Evolutionary conservation across 768 basidiomycete genomes (phyloP), one percentile per base, ranked within the genome.

Genomic region (Ramaria sp.): DNA sequence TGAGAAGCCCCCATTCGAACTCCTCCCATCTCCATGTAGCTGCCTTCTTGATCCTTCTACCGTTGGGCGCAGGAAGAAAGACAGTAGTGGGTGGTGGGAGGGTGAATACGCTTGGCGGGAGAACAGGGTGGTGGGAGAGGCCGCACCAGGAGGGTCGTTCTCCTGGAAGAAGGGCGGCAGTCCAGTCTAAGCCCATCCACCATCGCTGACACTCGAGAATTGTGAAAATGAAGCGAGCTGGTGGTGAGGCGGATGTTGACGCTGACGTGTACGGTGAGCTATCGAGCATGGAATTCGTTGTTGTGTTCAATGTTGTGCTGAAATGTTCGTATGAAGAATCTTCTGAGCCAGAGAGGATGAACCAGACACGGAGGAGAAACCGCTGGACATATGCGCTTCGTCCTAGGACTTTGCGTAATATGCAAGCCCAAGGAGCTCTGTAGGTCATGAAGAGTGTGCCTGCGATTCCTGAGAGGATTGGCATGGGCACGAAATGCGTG

Each of bases 121-220:
- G 74, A 42, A 89, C 72, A 47, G 87, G 77, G 60, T 73, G 71
- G 60, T 76, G 80, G 53, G 69, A 66, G 27, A 69, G 70, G 20
- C 76, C 68, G 72, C 71, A 90, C 93, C 92, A 97, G 1, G 88
- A 87, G 0, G 93, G 90, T 4, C 92, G 82, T 63, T 97, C 93
- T 16, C 78, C 78, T 0, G 93, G 93, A 15, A 96, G 78, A 7
- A 97, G 77, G 0, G 92, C 91, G 3, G 88, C 86, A 1, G 93
- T 95, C 89, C 89, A 97, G 68, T 96, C 93, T 42, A 97, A 78
- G 12, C 88, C 92, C 79, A 97, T 81, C 93, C 93, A 97, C 93
- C 93, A 95, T 5, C 93, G 78, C 69, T 96, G 92, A 67, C 95
- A 95, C 67, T 96, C 92, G 64, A 89, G 84, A 10, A 94, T 69